These are phyloP conservation scores for Ascochyta lentis DNA, from an alignment of 2,329 filamentous ascomycete genomes.

Conservation along the genomic window DNA sequence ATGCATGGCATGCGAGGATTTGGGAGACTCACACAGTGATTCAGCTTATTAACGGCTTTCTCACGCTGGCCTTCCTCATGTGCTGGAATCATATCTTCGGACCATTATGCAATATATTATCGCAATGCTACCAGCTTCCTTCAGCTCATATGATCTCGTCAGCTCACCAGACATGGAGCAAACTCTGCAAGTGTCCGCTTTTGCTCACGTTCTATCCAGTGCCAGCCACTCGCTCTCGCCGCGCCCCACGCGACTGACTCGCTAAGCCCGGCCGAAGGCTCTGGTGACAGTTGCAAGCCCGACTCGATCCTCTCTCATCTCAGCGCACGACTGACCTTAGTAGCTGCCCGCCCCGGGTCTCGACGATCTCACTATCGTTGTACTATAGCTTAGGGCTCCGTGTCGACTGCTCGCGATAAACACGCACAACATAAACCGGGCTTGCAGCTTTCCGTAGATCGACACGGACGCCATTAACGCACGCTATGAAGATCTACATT, in stretches of 20 bases:
- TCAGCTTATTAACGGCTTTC: not conserved
- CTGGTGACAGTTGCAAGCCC: not conserved
- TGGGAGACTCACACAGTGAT: conserved; percentile 17
- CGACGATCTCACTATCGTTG: not conserved
- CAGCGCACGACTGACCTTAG: not conserved
- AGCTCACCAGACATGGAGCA: not conserved
- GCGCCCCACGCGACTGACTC: conserved; percentile 8
- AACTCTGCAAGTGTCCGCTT: not conserved
- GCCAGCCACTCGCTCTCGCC: not conserved
- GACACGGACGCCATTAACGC: conserved; percentile 10
- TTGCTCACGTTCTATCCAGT: not conserved
- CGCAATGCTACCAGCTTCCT: not conserved
- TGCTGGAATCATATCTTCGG: conserved; percentile 13
- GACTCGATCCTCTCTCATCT: not conserved
- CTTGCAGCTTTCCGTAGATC: conserved; percentile 17
- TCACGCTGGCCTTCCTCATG: conserved; percentile 10
- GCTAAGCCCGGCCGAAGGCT: conserved; percentile 1
- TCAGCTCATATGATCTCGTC: not conserved
- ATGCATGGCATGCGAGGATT: conserved; percentile 41
- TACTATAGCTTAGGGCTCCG: not conserved
- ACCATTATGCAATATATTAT: conserved; percentile 9
- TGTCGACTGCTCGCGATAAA: not conserved
- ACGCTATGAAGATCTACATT: conserved; percentile 6
- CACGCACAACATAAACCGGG: not conserved
- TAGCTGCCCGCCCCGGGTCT: not conserved